Evolutionary conservation across 805 yeast genomes (phyloP), one percentile per base, ranked within the genome.

Genomic region (Pichia kluyveri): DNA sequence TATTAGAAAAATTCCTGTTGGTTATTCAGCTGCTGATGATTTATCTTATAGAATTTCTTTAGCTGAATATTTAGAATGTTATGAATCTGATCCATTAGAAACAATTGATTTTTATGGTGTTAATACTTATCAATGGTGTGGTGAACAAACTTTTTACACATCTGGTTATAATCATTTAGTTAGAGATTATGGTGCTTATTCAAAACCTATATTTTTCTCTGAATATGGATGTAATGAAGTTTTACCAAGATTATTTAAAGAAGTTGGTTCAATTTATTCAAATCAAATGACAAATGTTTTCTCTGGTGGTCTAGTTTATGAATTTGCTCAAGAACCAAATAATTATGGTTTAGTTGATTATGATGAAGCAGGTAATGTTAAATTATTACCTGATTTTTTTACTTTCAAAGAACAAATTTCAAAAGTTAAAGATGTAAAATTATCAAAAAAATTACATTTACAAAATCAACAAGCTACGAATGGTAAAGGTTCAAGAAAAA

Each of bases 11-110:
- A 77, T 91, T 17, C 98, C 98, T 0, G 86, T 91, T 37, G 98
- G 98, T 0, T 91, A 91, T 63, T 88, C 97, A 0, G 97, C 98
- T 0, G 98, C 97, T 1, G 98, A 91, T 66, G 97, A 90, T 59
- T 72, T 90, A 51, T 66, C 72, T 45, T 90, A 77, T 65, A 72
- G 98, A 57, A 76, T 77, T 9, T 76, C 96, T 0, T 71, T 90
- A 43, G 83, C 96, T 0, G 75, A 79, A 49, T 91, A 86, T 61
- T 72, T 91, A 48, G 91, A 83, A 57, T 90, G 97, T 58, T 75
- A 80, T 26, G 80, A 77, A 19, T 72, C 71, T 3, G 65, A 67
- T 15, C 66, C 74, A 0, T 54, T 60, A 3, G 83, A 80, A 44
- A 65, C 81, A 2, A 81, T 83, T 17, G 98, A 91, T 60, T 84